A percentile compares a stretch with the other conserved stretches of the same genome.
These are phyloP conservation scores for Jackrogersella minutella DNA, from an alignment of 495 filamentous ascomycete species.

Conservation along the genomic window DNA sequence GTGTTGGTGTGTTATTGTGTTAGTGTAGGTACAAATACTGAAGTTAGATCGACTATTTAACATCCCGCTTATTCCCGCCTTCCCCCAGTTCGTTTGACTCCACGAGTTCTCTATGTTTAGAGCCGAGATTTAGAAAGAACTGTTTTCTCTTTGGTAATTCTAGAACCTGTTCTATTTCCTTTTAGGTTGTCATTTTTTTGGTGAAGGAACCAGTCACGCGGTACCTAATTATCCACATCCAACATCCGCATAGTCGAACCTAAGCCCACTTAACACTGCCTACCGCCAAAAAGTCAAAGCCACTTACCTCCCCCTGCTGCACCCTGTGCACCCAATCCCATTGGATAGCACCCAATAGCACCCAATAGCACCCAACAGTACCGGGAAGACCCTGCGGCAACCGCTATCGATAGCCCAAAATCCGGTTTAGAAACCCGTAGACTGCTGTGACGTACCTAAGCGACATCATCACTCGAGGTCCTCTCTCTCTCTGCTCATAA, in stretches of 20 bases:
- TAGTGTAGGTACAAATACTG: too few species aligned
- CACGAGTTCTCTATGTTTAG: slow-evolving; percentile 6
- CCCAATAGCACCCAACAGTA: slow-evolving; percentile 13
- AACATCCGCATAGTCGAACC: not conserved
- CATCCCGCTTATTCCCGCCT: slow-evolving; percentile 7
- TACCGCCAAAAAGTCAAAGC: slow-evolving; percentile 1
- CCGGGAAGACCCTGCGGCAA: not conserved
- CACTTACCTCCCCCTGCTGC: too few species aligned
- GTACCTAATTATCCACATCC: too few species aligned
- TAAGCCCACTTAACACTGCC: slow-evolving; percentile 5
- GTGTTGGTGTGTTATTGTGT: slow-evolving; percentile 22
- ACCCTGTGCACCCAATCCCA: too few species aligned
- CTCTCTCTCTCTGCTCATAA: slow-evolving; percentile 17
- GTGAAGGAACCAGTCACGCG: slow-evolving; percentile 12
- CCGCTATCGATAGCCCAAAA: slow-evolving; percentile 23
- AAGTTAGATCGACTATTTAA: slow-evolving; percentile 39
- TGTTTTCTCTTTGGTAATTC: not conserved
- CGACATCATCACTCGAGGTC: slow-evolving; percentile 20
- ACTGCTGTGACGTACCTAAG: slow-evolving; percentile 36
- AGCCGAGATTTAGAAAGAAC: slow-evolving; percentile 8
- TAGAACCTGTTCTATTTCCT: slow-evolving; percentile 20
- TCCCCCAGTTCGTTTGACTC: slow-evolving; percentile 1
- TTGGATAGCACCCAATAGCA: too few species aligned
- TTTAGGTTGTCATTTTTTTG: too few species aligned
- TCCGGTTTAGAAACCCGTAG: slow-evolving; percentile 40